Percentiles rank a stretch among this genome's conserved stretches.
phyloP scores from a whole-genome alignment of 73 alveolate genomes.

The Tetrahymena thermophila region DNA sequence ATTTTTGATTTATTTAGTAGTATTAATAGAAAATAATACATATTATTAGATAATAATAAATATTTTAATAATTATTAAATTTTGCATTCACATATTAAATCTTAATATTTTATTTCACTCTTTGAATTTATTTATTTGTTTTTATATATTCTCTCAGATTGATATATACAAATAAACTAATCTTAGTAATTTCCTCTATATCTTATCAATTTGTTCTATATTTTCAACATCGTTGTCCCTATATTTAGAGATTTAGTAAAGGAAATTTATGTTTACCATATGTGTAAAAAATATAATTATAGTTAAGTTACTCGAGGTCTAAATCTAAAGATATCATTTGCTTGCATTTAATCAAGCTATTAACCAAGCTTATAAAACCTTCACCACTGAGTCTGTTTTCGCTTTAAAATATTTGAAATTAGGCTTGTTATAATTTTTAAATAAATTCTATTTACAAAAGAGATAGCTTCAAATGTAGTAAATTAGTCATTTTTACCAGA shows the following conservation, averaged over 20 bases:
- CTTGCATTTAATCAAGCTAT: background rate
- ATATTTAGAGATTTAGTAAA: background rate
- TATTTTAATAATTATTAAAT: too few relatives aligned
- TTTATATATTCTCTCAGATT: too few relatives aligned
- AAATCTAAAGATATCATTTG: background rate
- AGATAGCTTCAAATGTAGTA: background rate
- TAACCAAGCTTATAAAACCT: background rate
- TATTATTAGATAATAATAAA: too few relatives aligned
- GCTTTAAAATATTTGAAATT: background rate
- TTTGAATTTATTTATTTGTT: too few relatives aligned
- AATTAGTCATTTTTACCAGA: background rate
- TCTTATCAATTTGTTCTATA: background rate
- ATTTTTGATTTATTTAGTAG: background rate
- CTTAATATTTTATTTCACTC: too few relatives aligned
- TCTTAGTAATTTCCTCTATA: background rate
- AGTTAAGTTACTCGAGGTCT: background rate
- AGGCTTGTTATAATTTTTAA: background rate
- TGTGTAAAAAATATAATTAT: background rate
- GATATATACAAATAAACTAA: background rate
- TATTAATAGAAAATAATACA: too few relatives aligned
- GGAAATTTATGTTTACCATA: background rate
- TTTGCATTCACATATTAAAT: too few relatives aligned
- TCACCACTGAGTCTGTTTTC: background rate
- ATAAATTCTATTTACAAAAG: background rate
- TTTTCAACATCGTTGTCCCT: background rate